Evolutionary conservation across 768 basidiomycete genomes (phyloP), one percentile per base, ranked within the genome.

Genomic region (Sarcomyxa edulis): DNA sequence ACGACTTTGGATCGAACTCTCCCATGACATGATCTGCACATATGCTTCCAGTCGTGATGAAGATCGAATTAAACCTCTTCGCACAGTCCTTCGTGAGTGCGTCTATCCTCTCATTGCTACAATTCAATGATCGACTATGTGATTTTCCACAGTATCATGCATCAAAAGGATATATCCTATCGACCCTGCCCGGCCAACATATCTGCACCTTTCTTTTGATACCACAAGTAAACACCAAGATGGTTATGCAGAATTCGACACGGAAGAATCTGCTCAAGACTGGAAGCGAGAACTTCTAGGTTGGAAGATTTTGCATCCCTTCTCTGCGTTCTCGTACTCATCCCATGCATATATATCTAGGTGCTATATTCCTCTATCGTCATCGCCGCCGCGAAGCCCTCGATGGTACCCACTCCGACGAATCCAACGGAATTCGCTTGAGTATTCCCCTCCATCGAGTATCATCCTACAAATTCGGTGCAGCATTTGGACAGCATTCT

Each of bases 1-100:
- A 19, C 66, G 76, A 18, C 59, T 81, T 4, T 82, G 81, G 81
- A 45, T 82, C 51, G 80, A 82, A 49, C 55, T 84, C 12, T 70
- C 68, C 0, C 62, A 69, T 28, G 80, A 82, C 41, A 78, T 80
- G 72, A 40, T 81, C 22, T 74, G 76, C 41, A 62, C 67, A 1
- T 82, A 73, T 47, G 63, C 71, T 1, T 76, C 75, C 15, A 71
- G 73, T 35, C 68, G 66, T 11, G 74, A 78, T 6, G 65, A 69
- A 39, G 76, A 74, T 26, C 64, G 65, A 28, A 69, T 74, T 6
- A 62, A 71, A n/a, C 81, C 81, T 7, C 35, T 77, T 15, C 59
- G 65, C 19, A 68, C 74, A 7, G 52, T 81, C 8, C 49, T 80
- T 16, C 58, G 80, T 81, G 42, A 48, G 71, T 63, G n/a, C n/a